Evolutionary conservation across 2,329 filamentous ascomycete species (phyloP).

Genomic region (Penicillium sp.): DNA sequence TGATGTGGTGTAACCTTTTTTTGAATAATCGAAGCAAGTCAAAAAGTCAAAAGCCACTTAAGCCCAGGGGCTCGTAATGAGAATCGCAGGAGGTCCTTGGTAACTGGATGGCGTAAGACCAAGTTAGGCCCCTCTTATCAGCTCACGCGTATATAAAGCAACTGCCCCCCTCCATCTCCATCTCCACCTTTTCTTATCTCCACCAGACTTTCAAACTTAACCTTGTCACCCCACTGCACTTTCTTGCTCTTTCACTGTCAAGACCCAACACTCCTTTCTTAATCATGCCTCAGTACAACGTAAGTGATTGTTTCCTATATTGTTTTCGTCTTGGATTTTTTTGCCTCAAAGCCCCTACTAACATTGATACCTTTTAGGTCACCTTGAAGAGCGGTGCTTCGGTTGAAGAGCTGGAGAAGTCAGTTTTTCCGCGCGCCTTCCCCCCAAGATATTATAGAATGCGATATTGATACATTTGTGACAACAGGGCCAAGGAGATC

Average conservation of each 20-base stretch:
- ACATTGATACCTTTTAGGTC: slow-evolving; percentile 56
- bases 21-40: background rate
- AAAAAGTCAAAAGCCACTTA: background rate
- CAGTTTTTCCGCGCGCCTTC: slow-evolving; percentile 27
- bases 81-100: slow-evolving; percentile 5
- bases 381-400: slow-evolving; percentile 73
- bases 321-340: background rate
- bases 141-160: slow-evolving; percentile 6
- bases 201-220: slow-evolving; percentile 6
- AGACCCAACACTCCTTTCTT: background rate
- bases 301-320: slow-evolving; percentile 17
- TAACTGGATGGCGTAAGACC: slow-evolving; percentile 16
- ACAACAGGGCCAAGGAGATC: slow-evolving; percentile 70
- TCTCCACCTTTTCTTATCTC: slow-evolving; percentile 10
- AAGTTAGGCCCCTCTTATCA: slow-evolving; percentile 13
- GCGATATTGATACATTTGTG: background rate
- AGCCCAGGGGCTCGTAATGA: background rate
- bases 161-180: slow-evolving; percentile 10
- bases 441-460: background rate
- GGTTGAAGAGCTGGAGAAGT: slow-evolving; percentile 67
- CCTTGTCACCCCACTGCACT: background rate
- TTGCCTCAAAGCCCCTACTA: background rate
- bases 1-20: slow-evolving; percentile 7
- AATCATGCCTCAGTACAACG: slow-evolving; percentile 43
- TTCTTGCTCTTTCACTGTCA: background rate